Evolutionary conservation across 345 rosid species (phyloP), one percentile per base, ranked within the genome.

Genomic region (Eucalyptus tenuipes): DNA sequence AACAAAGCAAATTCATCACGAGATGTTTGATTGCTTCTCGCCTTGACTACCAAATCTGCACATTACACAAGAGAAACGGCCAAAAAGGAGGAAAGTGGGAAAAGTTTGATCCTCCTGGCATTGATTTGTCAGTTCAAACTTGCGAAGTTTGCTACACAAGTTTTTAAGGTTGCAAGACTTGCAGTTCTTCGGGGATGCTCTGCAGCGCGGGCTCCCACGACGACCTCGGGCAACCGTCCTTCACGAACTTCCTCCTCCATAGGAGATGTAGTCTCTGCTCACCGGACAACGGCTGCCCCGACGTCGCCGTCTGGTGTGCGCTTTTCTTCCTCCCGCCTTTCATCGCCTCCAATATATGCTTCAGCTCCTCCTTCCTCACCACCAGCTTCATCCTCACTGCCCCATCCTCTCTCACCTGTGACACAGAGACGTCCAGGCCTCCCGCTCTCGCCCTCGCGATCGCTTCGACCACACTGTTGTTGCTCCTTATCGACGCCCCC

Each of bases 331-430:
- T 59, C 31, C 86, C 88, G 88, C 89, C 29, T 89, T 49, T 87
- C 66, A 91, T 85, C 25, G 86, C 40, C 84, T 92, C 91, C 85
- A 93, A 53, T 90, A 93, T 82, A 87, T 92, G 93, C 88, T 88
- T 92, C 55, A 94, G 88, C 87, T 94, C 95, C 91, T 94, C 90
- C 90, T 90, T 93, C 89, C 91, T 91, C 14, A 93, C 92, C 22
- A 92, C 55, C 42, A 94, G 52, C 90, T 92, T 93, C 90, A 93
- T 55, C 89, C 93, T 91, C 87, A 92, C 88, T 25, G 48, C 92
- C 75, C 94, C 93, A 57, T 88, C 91, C 40, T 91, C 91, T 13
- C 61, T 66, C 22, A 66, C 44, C 50, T 44, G 75, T 5, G 89
- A 87, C 61, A 91, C 94, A n/a, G 82, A 17, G 82, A 75, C 45